Conservation (phyloP, 176 grass and related monocot genomes). For the Zoysia pacifica region DNA sequence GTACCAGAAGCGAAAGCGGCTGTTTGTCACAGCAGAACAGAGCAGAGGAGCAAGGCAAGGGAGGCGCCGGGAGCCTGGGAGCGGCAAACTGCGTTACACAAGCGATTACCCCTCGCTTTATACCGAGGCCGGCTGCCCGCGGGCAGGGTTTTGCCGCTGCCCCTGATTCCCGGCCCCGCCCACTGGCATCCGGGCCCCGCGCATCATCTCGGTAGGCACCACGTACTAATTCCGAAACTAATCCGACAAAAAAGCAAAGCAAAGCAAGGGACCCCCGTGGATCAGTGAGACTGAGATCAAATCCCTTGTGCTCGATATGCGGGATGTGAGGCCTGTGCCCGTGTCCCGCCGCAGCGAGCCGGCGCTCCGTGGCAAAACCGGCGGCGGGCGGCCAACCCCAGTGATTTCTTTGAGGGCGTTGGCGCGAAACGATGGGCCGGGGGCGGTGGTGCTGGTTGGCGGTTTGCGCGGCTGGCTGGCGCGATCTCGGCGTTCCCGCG, state of each 20-base stretch:
- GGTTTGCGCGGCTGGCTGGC: slow-evolving; percentile 19
- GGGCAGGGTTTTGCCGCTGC: slow-evolving; percentile 28
- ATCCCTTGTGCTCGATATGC: too few relatives aligned
- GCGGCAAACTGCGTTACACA: slow-evolving; percentile 51
- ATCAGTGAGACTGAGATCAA: background rate
- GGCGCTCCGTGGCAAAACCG: background rate
- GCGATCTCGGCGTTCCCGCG: background rate
- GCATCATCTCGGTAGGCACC: background rate
- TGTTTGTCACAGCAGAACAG: background rate
- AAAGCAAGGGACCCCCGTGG: background rate
- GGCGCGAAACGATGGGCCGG: slow-evolving; percentile 27
- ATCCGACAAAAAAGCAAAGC: background rate
- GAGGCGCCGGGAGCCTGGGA: slow-evolving; percentile 16
- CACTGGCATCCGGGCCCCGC: slow-evolving; percentile 10
- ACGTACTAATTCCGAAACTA: background rate
- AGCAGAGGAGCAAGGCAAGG: background rate
- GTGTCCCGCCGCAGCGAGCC: slow-evolving; percentile 1
- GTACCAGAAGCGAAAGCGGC: background rate
- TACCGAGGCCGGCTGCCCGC: slow-evolving; percentile 31
- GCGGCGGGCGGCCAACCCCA: background rate
- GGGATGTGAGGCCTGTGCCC: slow-evolving; percentile 1
- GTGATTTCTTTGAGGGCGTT: slow-evolving; percentile 19
- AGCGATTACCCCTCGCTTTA: slow-evolving; percentile 40
- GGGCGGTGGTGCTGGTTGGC: background rate
- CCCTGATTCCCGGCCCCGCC: slow-evolving; percentile 29